phyloP scores from a whole-genome alignment of 306 rosid species.

The Dryas octopetala region DNA sequence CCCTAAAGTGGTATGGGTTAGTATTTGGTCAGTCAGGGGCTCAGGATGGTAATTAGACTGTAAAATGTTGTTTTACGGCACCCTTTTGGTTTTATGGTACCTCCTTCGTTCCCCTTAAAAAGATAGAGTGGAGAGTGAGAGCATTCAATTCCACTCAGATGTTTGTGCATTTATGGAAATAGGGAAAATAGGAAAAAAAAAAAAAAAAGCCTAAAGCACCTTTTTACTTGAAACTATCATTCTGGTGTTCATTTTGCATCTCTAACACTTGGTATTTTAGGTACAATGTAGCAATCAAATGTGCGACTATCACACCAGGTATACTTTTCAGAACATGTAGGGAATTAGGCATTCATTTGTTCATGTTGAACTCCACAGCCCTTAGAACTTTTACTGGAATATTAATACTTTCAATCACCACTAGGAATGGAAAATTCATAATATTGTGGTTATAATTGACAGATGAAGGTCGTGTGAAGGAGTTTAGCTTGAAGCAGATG shows the following conservation, averaged over 20 bases:
- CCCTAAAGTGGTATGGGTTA: not conserved
- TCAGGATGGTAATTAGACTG: not conserved
- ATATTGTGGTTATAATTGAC: slow-evolving; percentile 36
- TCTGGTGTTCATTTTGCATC: slow-evolving; percentile 11
- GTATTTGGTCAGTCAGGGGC: not conserved
- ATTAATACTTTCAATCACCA: slow-evolving; percentile 1
- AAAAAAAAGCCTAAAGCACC: no score
- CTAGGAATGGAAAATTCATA: slow-evolving; percentile 21
- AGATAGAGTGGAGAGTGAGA: not conserved
- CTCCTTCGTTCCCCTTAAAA: not conserved
- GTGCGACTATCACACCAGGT: slow-evolving; percentile 99
- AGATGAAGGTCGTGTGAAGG: slow-evolving; percentile 93
- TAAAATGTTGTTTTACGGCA: not conserved
- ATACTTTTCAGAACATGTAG: slow-evolving; percentile 5
- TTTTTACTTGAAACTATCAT: not conserved
- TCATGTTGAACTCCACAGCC: slow-evolving; percentile 10
- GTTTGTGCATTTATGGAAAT: not conserved
- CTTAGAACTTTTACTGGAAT: slow-evolving; percentile 8
- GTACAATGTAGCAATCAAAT: slow-evolving; percentile 96
- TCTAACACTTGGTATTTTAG: slow-evolving; percentile 40
- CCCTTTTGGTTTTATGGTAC: not conserved
- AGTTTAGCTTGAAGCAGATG: slow-evolving; percentile 83
- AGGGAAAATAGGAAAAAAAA: not conserved
- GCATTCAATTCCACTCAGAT: not conserved
- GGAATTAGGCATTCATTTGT: not conserved